These are phyloP conservation scores for Perkinsus chesapeaki DNA, from an alignment of 169 alveolate genomes.

Conservation along the genomic window DNA sequence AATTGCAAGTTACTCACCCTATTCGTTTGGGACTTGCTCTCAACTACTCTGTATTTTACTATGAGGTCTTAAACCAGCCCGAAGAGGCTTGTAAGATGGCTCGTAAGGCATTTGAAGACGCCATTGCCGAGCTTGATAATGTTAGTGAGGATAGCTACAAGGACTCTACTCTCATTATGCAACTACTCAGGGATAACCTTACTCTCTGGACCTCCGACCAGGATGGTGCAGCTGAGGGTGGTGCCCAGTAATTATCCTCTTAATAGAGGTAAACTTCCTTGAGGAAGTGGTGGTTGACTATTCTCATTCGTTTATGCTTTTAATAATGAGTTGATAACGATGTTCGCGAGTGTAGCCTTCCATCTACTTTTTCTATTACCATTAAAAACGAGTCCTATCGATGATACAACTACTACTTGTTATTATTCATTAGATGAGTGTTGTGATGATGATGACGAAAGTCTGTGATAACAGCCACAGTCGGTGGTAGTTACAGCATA, in stretches of 20 bases:
- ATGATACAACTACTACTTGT: neutral
- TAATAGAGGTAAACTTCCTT: neutral
- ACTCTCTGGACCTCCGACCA: conserved; percentile 73
- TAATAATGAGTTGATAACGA: neutral
- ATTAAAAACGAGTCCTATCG: neutral
- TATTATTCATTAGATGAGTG: neutral
- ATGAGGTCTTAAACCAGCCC: conserved; percentile 70
- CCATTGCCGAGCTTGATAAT: conserved; percentile 44
- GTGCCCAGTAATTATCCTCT: neutral
- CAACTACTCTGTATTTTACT: conserved; percentile 72
- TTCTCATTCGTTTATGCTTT: neutral
- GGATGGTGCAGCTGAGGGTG: conserved; percentile 2
- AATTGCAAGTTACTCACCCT: conserved; percentile 66
- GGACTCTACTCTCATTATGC: conserved; percentile 65
- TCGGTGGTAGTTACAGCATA: neutral
- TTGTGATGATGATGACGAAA: neutral
- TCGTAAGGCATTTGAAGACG: conserved; percentile 50
- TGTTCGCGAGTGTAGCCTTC: neutral
- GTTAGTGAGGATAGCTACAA: conserved; percentile 46
- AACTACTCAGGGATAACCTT: conserved; percentile 73
- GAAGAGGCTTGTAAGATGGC: conserved; percentile 75
- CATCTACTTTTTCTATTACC: neutral
- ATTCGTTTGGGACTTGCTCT: conserved; percentile 69
- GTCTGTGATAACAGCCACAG: too few species aligned
- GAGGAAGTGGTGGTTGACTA: neutral